Percentiles rank a stretch among this genome's conserved stretches.
These are phyloP conservation scores for Sanghuangporus sanghuang DNA, from an alignment of 1,284 basidiomycete species.

Conservation along the genomic window DNA sequence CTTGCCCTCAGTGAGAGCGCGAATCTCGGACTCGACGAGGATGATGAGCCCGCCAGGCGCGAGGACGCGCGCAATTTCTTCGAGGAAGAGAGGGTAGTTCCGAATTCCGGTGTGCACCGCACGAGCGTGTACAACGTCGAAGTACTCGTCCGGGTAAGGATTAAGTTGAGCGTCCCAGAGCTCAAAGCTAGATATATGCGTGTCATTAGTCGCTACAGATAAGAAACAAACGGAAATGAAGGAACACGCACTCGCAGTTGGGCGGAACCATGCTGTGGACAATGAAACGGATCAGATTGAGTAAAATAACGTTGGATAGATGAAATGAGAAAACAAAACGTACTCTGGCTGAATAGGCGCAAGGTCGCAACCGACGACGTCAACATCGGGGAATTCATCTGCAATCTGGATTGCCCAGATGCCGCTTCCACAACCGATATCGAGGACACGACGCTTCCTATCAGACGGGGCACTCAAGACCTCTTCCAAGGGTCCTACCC, in stretches of 20 bases:
- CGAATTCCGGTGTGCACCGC: slow-evolving; percentile 59
- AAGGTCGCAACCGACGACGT: slow-evolving; percentile 63
- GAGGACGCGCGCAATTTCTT: slow-evolving; percentile 56
- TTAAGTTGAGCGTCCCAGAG: slow-evolving; percentile 54
- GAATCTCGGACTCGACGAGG: slow-evolving; percentile 53
- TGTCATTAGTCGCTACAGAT: background rate
- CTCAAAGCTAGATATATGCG: slow-evolving; percentile 46
- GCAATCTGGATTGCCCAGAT: slow-evolving; percentile 63
- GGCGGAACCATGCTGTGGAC: slow-evolving; percentile 49
- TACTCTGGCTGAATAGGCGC: slow-evolving; percentile 66
- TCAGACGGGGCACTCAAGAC: slow-evolving; percentile 34
- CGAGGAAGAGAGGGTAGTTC: slow-evolving; percentile 52
- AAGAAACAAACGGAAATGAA: background rate
- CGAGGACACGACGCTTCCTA: slow-evolving; percentile 42
- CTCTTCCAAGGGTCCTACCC: slow-evolving; percentile 55
- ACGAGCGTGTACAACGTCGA: slow-evolving; percentile 63
- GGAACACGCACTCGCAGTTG: slow-evolving; percentile 53
- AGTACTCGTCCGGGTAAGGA: slow-evolving; percentile 55
- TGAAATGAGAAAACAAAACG: slow-evolving; percentile 15
- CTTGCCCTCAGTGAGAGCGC: slow-evolving; percentile 42
- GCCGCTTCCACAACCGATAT: slow-evolving; percentile 63
- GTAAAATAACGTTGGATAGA: slow-evolving; percentile 13
- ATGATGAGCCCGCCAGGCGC: slow-evolving; percentile 66
- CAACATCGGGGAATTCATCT: slow-evolving; percentile 59
- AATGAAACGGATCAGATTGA: slow-evolving; percentile 17